These are phyloP conservation scores for Auriscalpium microsporum DNA, from an alignment of 768 basidiomycete genomes.

Conservation along the genomic window DNA sequence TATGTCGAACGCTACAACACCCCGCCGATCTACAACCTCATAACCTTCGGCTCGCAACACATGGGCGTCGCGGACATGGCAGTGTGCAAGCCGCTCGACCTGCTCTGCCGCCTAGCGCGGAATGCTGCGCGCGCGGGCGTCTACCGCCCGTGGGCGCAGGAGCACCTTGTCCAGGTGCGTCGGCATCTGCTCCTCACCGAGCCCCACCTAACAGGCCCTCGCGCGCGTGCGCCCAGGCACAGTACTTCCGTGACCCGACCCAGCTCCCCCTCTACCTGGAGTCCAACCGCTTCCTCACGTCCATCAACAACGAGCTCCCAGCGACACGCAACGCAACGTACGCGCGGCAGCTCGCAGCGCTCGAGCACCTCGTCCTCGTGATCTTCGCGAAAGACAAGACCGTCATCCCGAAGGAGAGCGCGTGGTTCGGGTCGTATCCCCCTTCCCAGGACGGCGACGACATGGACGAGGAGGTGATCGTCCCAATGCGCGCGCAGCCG, in stretches of 20 bases:
- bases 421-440: conserved; percentile 78
- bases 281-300: conserved; percentile 58
- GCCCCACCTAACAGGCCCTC: no score
- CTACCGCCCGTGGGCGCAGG: conserved; percentile 70
- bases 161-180: conserved; percentile 62
- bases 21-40: conserved; percentile 70
- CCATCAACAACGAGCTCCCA: conserved; percentile 72
- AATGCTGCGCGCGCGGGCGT: conserved; percentile 53
- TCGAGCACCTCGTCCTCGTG: conserved; percentile 64
- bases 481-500: conserved; percentile 67
- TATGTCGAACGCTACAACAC: conserved; percentile 70
- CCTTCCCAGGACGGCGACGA: conserved; percentile 26
- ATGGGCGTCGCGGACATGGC: conserved; percentile 81
- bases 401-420: conserved; percentile 74
- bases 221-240: conserved; percentile 44
- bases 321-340: conserved; percentile 51
- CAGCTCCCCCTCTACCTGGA: conserved; percentile 50
- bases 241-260: conserved; percentile 74
- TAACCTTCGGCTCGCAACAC: conserved; percentile 84
- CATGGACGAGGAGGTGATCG: conserved; percentile 28
- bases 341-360: conserved; percentile 45
- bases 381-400: conserved; percentile 68
- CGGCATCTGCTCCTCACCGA: background rate
- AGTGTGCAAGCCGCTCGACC: conserved; percentile 50
- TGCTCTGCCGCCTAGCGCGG: conserved; percentile 62